Conservation (phyloP, 306 rosid genomes). For the Echinosophora koreensis region DNA sequence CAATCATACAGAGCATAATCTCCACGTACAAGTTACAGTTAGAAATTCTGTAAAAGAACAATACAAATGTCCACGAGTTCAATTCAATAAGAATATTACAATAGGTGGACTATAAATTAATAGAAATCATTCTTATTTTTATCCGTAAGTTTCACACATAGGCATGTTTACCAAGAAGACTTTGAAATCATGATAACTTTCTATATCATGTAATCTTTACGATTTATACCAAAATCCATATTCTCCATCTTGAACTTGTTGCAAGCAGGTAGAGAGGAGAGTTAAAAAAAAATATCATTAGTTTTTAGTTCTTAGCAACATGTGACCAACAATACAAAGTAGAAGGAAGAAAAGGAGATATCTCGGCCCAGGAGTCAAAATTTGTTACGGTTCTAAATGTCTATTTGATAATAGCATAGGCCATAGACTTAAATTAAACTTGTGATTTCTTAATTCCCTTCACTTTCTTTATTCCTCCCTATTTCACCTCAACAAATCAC, state of each 20-base stretch:
- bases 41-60: no score
- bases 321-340: neutral
- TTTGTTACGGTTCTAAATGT: slow-evolving; percentile 6
- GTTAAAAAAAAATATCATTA: neutral
- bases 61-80: neutral
- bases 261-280: neutral
- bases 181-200: neutral
- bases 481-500: slow-evolving; percentile 12
- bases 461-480: neutral
- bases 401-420: slow-evolving; percentile 19
- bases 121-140: neutral
- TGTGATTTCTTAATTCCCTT: slow-evolving; percentile 26
- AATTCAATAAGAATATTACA: neutral
- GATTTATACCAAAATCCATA: neutral
- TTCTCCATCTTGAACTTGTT: slow-evolving; percentile 8
- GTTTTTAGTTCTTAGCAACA: slow-evolving; percentile 1
- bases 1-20: slow-evolving; percentile 22
- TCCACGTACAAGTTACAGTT: no score
- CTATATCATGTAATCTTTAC: neutral
- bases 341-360: neutral
- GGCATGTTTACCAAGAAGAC: slow-evolving; percentile 18
- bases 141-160: neutral
- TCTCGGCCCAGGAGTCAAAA: neutral
- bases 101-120: neutral
- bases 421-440: slow-evolving; percentile 8